Evolutionary conservation across 345 rosid species (phyloP).

Genomic region (Atalantia buxifolia): DNA sequence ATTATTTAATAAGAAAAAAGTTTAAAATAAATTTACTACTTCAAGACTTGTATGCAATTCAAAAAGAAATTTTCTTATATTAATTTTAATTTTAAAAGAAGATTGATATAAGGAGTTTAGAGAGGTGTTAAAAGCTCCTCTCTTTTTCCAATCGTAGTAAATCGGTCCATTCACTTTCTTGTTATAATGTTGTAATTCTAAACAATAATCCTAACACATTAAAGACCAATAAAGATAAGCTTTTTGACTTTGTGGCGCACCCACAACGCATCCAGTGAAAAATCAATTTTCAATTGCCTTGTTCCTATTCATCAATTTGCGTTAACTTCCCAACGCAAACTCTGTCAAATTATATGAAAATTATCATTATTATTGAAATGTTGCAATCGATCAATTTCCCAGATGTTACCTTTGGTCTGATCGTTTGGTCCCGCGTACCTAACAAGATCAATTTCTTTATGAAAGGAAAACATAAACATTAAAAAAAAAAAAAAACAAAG

Average conservation of each 20-base stretch:
- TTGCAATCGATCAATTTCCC: background rate
- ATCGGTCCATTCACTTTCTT: background rate
- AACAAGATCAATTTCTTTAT: conserved; percentile 3
- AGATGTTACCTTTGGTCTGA: conserved; percentile 22
- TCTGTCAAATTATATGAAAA: background rate
- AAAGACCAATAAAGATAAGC: background rate
- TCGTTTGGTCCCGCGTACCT: conserved; percentile 24
- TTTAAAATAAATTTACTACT: too few relatives aligned
- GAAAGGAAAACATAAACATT: background rate
- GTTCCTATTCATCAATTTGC: background rate
- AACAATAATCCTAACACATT: background rate
- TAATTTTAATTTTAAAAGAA: too few relatives aligned
- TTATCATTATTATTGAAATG: background rate
- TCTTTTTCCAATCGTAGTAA: background rate
- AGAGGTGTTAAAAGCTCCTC: too few relatives aligned
- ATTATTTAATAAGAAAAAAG: too few relatives aligned
- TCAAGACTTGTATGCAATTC: too few relatives aligned
- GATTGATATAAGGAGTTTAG: too few relatives aligned
- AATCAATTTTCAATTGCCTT: background rate
- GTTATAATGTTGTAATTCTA: too few relatives aligned
- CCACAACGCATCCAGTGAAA: background rate
- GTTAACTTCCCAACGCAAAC: background rate
- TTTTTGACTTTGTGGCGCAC: background rate
- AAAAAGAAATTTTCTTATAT: too few relatives aligned
- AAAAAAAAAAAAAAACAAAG: background rate